Percentiles rank a stretch among this genome's conserved stretches.
phyloP scores from a whole-genome alignment of 2,329 filamentous ascomycete genomes.

The Teratosphaeria epicoccoides region DNA sequence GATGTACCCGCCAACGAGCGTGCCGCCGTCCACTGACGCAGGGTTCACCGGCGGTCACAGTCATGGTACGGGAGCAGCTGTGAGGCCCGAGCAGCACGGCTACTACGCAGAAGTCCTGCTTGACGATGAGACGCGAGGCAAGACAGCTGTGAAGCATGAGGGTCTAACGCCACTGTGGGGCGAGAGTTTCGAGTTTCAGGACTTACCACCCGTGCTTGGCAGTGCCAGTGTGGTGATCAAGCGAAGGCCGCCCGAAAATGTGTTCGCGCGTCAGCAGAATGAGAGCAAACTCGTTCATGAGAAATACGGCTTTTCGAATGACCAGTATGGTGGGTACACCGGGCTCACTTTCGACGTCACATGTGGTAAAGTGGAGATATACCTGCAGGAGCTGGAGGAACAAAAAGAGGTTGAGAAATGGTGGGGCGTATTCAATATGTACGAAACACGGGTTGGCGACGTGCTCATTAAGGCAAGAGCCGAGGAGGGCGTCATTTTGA shows the following conservation, averaged over 20 bases:
- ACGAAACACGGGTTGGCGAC: constrained; percentile 66
- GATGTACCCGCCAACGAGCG: constrained; percentile 29
- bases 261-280: constrained; percentile 22
- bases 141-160: constrained; percentile 60
- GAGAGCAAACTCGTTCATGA: constrained; percentile 32
- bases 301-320: constrained; percentile 22
- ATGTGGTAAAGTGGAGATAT: constrained; percentile 69
- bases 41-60: constrained; percentile 17
- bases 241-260: constrained; percentile 36
- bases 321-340: constrained; percentile 31
- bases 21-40: constrained; percentile 8
- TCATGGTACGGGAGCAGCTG: constrained; percentile 4
- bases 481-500: constrained; percentile 81
- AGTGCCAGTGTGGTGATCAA: constrained; percentile 64
- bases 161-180: constrained; percentile 72
- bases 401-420: constrained; percentile 73
- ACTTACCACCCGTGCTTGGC: constrained; percentile 59
- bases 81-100: constrained; percentile 41
- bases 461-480: constrained; percentile 74
- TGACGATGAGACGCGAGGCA: constrained; percentile 67
- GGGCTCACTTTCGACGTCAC: constrained; percentile 39
- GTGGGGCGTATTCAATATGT: constrained; percentile 71
- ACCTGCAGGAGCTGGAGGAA: constrained; percentile 65
- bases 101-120: constrained; percentile 71
- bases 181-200: constrained; percentile 66